Evolutionary conservation across 176 grass and related monocot genomes (phyloP), one percentile per base, ranked within the genome.

Genomic region (Juncus inflexus): DNA sequence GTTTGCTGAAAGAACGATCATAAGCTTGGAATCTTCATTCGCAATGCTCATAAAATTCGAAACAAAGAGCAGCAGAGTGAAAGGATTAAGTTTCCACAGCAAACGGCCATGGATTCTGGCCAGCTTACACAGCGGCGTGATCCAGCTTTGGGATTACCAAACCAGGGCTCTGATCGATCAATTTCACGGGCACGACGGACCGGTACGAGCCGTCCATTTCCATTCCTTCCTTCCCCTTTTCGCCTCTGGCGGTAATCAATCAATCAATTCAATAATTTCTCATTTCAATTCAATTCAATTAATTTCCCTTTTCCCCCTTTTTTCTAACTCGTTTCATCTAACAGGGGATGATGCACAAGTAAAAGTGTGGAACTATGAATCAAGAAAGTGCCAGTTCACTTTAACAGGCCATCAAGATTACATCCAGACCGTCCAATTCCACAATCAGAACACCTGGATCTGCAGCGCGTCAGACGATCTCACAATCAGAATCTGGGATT

Each of bases 21-120:
- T 28, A 28, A 28, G 19, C 19, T 28, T 28, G 19, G 19, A 28
- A 28, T 28, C 19, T 28, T 28, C 19, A 28, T 28, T 28, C 19
- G 19, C 19, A 28, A 97, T 97, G 92, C 92, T 97, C 74, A 97
- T 85, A 75, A 97, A 91, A 74, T 91, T 97, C 85, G 92, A 97
- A 85, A 97, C 92, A 52, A 97, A 97, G 92, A 97, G 92, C 74
- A 97, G 86, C 75, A 82, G 92, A 72, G 92, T 97, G 38, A 97
- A 97, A 87, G 92, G 92, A 39, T 64, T 97, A 63, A 89, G 82
- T 85, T 91, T 97, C 63, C 92, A 97, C 88, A 84, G 70, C 77
- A 79, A 82, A 10, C 69, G 90, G 13, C 83, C 86, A 61, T 95
- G 90, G 90, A 86, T 95, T 83, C 86, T 95, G 4, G 63, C 86